Evolutionary conservation across 331 rosid genomes (phyloP).

Genomic region (Quercus phellos): DNA sequence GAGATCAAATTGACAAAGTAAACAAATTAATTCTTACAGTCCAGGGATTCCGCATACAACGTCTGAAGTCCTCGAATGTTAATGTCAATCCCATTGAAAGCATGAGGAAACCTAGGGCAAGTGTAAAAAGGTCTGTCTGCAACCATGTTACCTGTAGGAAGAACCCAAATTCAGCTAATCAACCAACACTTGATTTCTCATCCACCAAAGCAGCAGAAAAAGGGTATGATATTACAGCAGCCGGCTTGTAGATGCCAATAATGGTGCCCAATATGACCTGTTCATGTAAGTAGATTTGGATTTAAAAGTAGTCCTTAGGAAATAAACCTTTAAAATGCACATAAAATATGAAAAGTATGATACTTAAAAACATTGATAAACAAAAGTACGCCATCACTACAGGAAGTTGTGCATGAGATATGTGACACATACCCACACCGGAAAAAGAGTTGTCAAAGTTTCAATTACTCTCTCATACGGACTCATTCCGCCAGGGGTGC

Average conservation of each 20-base stretch:
- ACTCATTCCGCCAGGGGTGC: conserved; percentile 37
- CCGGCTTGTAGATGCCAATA: conserved; percentile 79
- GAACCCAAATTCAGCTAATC: conserved; percentile 22
- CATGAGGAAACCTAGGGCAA: conserved; percentile 91
- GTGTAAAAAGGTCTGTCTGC: conserved; percentile 79
- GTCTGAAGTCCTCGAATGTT: conserved; percentile 86
- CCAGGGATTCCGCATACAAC: conserved; percentile 91
- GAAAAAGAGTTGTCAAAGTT: conserved; percentile 85
- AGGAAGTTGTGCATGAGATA: neutral
- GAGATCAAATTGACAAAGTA: neutral
- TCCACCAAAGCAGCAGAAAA: conserved; percentile 19
- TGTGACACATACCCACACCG: conserved; percentile 67
- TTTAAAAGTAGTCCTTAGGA: conserved; percentile 13
- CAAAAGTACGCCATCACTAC: neutral
- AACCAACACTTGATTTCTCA: conserved; percentile 25
- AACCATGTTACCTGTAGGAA: conserved; percentile 81
- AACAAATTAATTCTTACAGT: conserved; percentile 20
- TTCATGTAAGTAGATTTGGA: conserved; percentile 26
- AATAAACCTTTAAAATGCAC: conserved; percentile 9
- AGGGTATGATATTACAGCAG: conserved; percentile 58
- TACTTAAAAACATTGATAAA: neutral
- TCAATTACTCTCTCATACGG: conserved; percentile 65
- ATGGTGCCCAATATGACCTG: conserved; percentile 88
- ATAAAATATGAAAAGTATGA: conserved; percentile 7
- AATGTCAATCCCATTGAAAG: conserved; percentile 94